Conservation (phyloP, 805 yeast species). For the Wickerhamiella spandovensis region DNA sequence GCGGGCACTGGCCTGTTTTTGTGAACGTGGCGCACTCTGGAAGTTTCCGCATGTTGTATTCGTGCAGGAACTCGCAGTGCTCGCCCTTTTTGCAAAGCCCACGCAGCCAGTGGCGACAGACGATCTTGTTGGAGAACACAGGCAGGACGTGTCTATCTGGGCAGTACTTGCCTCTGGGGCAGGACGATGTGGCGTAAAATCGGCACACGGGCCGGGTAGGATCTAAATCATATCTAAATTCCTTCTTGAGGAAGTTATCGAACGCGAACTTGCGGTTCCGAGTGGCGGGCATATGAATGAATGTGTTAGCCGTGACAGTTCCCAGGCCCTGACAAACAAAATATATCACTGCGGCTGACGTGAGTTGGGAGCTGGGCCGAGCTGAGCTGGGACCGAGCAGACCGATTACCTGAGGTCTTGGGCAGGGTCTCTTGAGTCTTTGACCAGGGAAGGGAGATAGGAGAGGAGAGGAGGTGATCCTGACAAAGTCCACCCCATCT, state of each 20-base stretch:
- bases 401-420: no score
- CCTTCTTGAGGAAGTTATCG: slow-evolving; percentile 70
- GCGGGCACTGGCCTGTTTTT: slow-evolving; percentile 61
- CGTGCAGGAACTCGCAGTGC: slow-evolving; percentile 92
- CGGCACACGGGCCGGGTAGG: slow-evolving; percentile 86
- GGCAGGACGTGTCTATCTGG: slow-evolving; percentile 73
- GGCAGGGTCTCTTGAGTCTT: no score
- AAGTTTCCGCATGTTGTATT: slow-evolving; percentile 85
- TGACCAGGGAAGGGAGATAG: no score
- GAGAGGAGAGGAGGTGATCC: no score
- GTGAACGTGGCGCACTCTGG: slow-evolving; percentile 89
- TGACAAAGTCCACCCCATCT: no score
- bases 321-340: no score
- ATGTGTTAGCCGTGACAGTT: no score
- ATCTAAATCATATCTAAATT: slow-evolving; percentile 68
- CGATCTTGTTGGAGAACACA: slow-evolving; percentile 60
- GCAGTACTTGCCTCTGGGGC: slow-evolving; percentile 79
- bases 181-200: slow-evolving; percentile 50
- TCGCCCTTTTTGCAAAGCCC: slow-evolving; percentile 96
- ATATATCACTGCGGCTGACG: no score
- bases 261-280: slow-evolving; percentile 42
- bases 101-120: slow-evolving; percentile 95
- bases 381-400: no score
- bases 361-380: no score
- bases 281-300: slow-evolving; percentile 23